phyloP scores from a whole-genome alignment of 2,329 filamentous ascomycete genomes.

The Fusarium transvaalense region DNA sequence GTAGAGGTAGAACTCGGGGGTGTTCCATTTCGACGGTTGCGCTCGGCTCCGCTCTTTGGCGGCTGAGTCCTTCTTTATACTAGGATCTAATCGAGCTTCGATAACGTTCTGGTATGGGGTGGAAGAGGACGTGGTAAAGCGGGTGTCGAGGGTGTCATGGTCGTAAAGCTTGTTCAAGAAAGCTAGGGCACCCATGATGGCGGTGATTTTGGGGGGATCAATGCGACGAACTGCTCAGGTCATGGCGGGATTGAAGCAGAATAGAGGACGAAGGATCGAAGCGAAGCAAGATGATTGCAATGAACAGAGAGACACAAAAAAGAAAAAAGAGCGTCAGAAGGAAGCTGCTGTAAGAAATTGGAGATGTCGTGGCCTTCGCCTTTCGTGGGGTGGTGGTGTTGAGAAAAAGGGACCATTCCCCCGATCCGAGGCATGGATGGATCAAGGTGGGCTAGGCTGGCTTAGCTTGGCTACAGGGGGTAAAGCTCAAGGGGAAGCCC shows the following conservation, averaged over 20 bases:
- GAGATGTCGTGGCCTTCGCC: conserved; percentile 47
- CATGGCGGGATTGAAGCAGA: conserved; percentile 34
- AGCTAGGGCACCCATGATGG: conserved; percentile 59
- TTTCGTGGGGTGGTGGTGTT: conserved; percentile 45
- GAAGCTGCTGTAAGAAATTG: conserved; percentile 18
- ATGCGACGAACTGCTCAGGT: conserved; percentile 34
- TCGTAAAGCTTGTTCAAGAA: conserved; percentile 69
- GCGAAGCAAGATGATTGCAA: not conserved
- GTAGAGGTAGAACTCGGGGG: conserved; percentile 88
- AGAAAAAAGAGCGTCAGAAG: conserved; percentile 20
- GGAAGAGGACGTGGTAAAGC: conserved; percentile 76
- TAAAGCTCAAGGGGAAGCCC: conserved; percentile 34
- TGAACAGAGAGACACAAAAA: not conserved
- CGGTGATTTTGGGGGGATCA: conserved; percentile 30
- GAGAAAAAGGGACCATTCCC: conserved; percentile 41
- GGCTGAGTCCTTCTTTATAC: conserved; percentile 49
- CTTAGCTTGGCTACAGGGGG: conserved; percentile 34
- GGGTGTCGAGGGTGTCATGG: conserved; percentile 71
- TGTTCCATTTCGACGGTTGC: conserved; percentile 82
- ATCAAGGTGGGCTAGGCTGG: not conserved
- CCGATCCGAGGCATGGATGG: conserved; percentile 35
- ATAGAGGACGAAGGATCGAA: not conserved
- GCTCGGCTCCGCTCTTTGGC: conserved; percentile 58
- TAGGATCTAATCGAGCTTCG: conserved; percentile 62
- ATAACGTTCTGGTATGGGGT: conserved; percentile 72